These are phyloP conservation scores for Dendrobium huoshanense DNA, from an alignment of 106 monocot species.

Conservation along the genomic window DNA sequence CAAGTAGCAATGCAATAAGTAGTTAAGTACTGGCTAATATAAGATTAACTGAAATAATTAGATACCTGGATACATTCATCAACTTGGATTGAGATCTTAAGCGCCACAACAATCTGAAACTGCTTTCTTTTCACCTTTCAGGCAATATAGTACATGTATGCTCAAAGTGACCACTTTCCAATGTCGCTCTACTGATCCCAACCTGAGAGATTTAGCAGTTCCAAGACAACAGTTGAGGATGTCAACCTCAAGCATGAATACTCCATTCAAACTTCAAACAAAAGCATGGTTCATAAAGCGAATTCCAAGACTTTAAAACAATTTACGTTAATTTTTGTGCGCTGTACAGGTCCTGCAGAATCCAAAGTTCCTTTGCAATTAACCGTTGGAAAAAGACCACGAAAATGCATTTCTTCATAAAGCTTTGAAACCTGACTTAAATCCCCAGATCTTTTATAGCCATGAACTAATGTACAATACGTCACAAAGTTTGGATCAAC, in stretches of 20 bases:
- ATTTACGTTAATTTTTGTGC: not conserved
- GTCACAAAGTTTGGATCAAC: slow-evolving; percentile 67
- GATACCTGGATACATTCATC: not conserved
- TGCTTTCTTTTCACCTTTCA: not conserved
- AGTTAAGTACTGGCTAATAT: not conserved
- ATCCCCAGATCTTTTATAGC: slow-evolving; percentile 46
- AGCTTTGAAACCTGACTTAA: slow-evolving; percentile 46
- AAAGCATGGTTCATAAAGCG: not conserved
- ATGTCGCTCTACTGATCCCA: not conserved
- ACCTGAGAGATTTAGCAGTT: not conserved
- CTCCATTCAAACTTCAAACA: slow-evolving; percentile 1
- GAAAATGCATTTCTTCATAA: slow-evolving; percentile 68
- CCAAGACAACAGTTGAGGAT: not conserved
- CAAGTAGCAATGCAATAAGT: not conserved
- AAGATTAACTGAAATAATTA: not conserved
- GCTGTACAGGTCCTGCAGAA: slow-evolving; percentile 14
- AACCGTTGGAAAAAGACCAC: slow-evolving; percentile 37
- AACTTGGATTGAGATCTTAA: not conserved
- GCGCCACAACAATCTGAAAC: not conserved
- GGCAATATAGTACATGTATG: not conserved
- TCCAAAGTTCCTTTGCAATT: slow-evolving; percentile 11
- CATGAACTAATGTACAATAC: slow-evolving; percentile 46
- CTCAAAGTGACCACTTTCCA: slow-evolving; percentile 1
- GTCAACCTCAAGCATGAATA: not conserved
- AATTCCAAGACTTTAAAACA: slow-evolving; percentile 7